Percentiles rank a stretch among this genome's conserved stretches.
Evolutionary conservation across 305 asterid species (phyloP).

Genomic region (Fraxinus sp.): DNA sequence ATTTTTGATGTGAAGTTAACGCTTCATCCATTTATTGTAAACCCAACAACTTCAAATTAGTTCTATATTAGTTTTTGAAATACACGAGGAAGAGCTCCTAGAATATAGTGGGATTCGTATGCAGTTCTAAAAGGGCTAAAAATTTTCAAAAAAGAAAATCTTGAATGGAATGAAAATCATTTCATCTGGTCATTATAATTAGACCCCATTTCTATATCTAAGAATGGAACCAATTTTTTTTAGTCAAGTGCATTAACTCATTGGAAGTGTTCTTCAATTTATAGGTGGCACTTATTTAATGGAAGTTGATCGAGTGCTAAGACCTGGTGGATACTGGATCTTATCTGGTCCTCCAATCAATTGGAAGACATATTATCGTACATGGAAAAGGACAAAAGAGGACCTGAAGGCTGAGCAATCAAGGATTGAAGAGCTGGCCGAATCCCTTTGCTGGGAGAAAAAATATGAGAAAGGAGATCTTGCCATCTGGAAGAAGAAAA

Average conservation of each 20-base stretch:
- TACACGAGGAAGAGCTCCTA: not conserved
- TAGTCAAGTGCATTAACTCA: not conserved
- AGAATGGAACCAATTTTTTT: not conserved
- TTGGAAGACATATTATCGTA: conserved; percentile 76
- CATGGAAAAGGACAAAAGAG: conserved; percentile 85
- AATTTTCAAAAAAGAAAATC: not conserved
- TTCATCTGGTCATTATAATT: not conserved
- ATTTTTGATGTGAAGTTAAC: not conserved
- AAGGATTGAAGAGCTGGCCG: conserved; percentile 74
- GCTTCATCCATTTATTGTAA: not conserved
- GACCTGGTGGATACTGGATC: conserved; percentile 97
- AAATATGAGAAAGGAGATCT: conserved; percentile 88
- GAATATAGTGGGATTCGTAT: not conserved
- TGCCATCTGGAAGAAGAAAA: conserved; percentile 72
- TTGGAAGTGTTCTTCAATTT: conserved; percentile 18
- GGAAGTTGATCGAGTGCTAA: conserved; percentile 92
- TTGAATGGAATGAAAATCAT: not conserved
- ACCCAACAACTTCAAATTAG: not conserved
- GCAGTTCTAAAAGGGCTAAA: not conserved
- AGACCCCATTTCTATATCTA: not conserved
- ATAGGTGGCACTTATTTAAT: conserved; percentile 75
- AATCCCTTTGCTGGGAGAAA: conserved; percentile 93
- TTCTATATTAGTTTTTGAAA: not conserved
- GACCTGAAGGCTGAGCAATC: conserved; percentile 79
- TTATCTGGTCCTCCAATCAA: conserved; percentile 96